Evolutionary conservation across 176 grass and related monocot species (phyloP).

Genomic region (Pontederia paniculata): DNA sequence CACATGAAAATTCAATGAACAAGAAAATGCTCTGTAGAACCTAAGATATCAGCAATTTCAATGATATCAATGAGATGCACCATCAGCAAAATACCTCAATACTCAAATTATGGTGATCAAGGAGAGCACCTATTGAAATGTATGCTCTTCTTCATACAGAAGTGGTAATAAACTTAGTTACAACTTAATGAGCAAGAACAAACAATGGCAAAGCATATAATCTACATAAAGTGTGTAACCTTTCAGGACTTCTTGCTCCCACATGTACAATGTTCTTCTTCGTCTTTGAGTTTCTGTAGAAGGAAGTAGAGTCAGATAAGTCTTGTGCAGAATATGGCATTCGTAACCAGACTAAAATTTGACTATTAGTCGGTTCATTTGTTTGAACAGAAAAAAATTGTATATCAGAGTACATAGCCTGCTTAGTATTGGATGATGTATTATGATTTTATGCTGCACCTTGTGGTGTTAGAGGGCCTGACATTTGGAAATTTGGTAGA

Average conservation of each 20-base stretch:
- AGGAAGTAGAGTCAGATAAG: constrained; percentile 3
- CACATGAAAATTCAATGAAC: too few relatives aligned
- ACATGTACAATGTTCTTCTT: constrained; percentile 60
- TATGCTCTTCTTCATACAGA: neutral
- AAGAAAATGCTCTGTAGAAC: neutral
- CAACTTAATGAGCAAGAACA: neutral
- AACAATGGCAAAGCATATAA: neutral
- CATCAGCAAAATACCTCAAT: neutral
- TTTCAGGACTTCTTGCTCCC: constrained; percentile 6
- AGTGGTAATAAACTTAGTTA: neutral
- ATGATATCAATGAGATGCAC: neutral
- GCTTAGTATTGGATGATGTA: too few relatives aligned
- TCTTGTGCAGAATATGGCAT: neutral
- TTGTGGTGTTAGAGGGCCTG: too few relatives aligned
- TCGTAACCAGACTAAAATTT: neutral
- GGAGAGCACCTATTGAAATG: neutral
- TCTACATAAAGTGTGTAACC: neutral
- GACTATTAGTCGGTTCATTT: too few relatives aligned
- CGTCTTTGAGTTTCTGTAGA: constrained; percentile 59
- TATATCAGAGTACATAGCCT: too few relatives aligned
- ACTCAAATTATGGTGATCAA: neutral
- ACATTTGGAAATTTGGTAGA: too few relatives aligned
- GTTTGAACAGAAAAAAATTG: too few relatives aligned
- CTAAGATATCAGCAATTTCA: neutral
- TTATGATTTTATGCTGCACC: too few relatives aligned